A percentile compares a stretch with the other conserved stretches of the same genome.
phyloP scores from a whole-genome alignment of 2,329 filamentous ascomycete species.

The Botrytis paeoniae region DNA sequence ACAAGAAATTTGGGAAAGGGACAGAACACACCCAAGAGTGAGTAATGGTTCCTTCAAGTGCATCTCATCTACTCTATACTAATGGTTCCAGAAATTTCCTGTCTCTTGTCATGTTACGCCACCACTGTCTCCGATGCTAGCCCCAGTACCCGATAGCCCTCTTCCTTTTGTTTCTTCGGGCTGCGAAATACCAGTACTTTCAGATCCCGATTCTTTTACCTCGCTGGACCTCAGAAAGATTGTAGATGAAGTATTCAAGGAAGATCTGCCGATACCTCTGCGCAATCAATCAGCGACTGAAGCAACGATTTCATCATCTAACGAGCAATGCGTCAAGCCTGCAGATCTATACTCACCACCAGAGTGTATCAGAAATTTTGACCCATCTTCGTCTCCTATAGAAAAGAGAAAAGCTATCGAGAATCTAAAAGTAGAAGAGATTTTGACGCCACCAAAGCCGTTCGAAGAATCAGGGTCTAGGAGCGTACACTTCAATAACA shows the following conservation, averaged over 20 bases:
- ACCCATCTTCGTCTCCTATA: conserved; percentile 10
- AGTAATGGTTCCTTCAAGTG: not conserved
- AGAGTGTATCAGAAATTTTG: conserved; percentile 20
- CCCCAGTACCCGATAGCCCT: not conserved
- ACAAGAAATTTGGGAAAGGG: conserved; percentile 26
- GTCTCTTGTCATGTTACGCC: conserved; percentile 34
- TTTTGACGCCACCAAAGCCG: conserved; percentile 32
- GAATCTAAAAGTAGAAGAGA: conserved; percentile 35
- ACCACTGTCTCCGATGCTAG: conserved; percentile 32
- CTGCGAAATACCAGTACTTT: conserved; percentile 30
- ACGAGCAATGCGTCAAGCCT: conserved; percentile 58
- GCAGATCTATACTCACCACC: conserved; percentile 53
- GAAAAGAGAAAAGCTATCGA: conserved; percentile 22
- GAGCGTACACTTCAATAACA: conserved; percentile 33
- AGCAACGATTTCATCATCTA: conserved; percentile 11
- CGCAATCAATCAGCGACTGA: not conserved
- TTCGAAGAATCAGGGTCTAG: conserved; percentile 19
- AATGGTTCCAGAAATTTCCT: conserved; percentile 23
- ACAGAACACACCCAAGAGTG: conserved; percentile 31
- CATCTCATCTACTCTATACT: not conserved
- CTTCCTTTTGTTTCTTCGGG: not conserved
- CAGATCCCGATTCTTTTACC: conserved; percentile 30
- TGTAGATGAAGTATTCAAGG: conserved; percentile 34
- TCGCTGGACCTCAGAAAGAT: conserved; percentile 30
- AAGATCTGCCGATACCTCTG: conserved; percentile 32